Conservation (phyloP, 2,329 filamentous ascomycete genomes). For the Aspergillus oerlinghausenensis region DNA sequence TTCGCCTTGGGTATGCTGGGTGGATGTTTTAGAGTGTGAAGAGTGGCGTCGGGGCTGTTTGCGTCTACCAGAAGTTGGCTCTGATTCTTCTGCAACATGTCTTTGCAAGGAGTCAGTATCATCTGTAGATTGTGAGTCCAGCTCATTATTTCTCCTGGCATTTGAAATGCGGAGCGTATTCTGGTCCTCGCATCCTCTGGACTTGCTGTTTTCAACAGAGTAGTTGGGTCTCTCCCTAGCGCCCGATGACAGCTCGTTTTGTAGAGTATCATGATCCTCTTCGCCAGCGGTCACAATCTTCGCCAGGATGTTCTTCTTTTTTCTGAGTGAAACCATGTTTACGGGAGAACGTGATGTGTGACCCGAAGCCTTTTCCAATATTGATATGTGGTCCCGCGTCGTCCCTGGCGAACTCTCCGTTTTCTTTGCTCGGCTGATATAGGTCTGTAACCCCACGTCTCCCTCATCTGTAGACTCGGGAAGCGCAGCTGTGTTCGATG, state of each 20-base stretch:
- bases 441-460: conserved; percentile 4
- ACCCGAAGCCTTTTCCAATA: conserved; percentile 10
- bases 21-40: conserved; percentile 23
- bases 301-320: conserved; percentile 25
- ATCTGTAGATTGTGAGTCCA: background rate
- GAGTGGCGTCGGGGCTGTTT: conserved; percentile 30
- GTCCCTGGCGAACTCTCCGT: conserved; percentile 11
- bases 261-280: background rate
- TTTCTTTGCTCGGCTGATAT: background rate
- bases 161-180: background rate
- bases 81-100: background rate
- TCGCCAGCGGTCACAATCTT: conserved; percentile 9
- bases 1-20: conserved; percentile 1
- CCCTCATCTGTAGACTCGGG: conserved; percentile 3
- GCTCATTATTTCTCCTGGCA: background rate
- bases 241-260: background rate
- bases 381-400: conserved; percentile 15
- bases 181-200: background rate
- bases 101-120: background rate
- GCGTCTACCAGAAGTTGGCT: conserved; percentile 6
- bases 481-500: conserved; percentile 35
- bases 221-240: background rate
- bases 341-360: conserved; percentile 14
- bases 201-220: background rate
- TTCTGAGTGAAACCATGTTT: conserved; percentile 27